phyloP scores from a whole-genome alignment of 2,329 filamentous ascomycete genomes.

The Ophiostoma perfectum region DNA sequence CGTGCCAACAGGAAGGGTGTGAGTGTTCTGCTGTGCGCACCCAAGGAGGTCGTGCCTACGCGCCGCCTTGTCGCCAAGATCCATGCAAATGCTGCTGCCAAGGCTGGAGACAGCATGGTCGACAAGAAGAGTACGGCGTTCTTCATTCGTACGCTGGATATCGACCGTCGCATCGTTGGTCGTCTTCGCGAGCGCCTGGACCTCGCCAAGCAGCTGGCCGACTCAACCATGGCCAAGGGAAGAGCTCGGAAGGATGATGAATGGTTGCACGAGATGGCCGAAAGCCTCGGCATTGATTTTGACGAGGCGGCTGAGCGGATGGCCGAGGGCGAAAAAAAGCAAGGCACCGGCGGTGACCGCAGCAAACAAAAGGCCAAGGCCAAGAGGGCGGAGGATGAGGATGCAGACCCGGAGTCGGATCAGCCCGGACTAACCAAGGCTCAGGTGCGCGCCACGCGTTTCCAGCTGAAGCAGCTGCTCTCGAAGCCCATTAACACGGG shows the following conservation, averaged over 20 bases:
- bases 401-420: constrained; percentile 70
- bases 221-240: constrained; percentile 77
- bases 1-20: constrained; percentile 72
- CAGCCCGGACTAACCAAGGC: constrained; percentile 63
- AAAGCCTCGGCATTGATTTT: constrained; percentile 90
- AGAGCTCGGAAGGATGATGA: constrained; percentile 78
- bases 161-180: constrained; percentile 73
- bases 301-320: constrained; percentile 55
- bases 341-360: constrained; percentile 33
- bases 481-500: constrained; percentile 74
- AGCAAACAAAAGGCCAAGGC: constrained; percentile 65
- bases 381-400: constrained; percentile 63
- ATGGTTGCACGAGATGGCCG: constrained; percentile 77
- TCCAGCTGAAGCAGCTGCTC: constrained; percentile 66
- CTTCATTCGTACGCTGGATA: constrained; percentile 72
- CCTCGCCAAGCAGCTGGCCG: constrained; percentile 82
- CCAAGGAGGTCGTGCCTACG: constrained; percentile 83
- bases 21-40: constrained; percentile 82
- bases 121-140: constrained; percentile 30
- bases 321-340: constrained; percentile 36
- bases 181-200: constrained; percentile 71
- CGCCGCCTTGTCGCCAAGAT: constrained; percentile 82
- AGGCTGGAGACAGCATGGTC: constrained; percentile 41
- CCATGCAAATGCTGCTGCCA: constrained; percentile 52
- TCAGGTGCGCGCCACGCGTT: constrained; percentile 64